These are phyloP conservation scores for Aspergillus conjunctus DNA, from an alignment of 495 filamentous ascomycete genomes.

Conservation along the genomic window DNA sequence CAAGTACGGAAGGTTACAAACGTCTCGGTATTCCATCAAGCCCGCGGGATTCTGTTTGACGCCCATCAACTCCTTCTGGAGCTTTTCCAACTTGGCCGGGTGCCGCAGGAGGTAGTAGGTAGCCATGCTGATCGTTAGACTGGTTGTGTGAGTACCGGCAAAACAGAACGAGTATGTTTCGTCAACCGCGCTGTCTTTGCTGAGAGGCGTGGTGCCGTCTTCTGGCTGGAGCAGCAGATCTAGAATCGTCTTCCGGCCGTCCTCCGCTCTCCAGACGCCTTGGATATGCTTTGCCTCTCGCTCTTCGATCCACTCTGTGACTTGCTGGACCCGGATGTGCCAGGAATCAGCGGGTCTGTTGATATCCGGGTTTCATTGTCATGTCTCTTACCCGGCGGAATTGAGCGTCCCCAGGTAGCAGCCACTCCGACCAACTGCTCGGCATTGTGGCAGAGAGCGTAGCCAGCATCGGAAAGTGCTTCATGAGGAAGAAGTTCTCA, in stretches of 20 bases:
- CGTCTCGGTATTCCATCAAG: neutral
- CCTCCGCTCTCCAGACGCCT: neutral
- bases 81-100: neutral
- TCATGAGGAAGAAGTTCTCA: slow-evolving; percentile 2
- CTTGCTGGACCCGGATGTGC: too few relatives aligned
- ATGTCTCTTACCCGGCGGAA: slow-evolving; percentile 2
- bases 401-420: neutral
- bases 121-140: neutral
- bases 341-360: too few relatives aligned
- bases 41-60: neutral
- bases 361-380: too few relatives aligned
- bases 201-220: neutral
- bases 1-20: neutral
- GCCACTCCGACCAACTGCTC: neutral
- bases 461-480: slow-evolving; percentile 1
- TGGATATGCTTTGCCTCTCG: neutral
- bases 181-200: neutral
- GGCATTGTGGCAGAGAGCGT: neutral
- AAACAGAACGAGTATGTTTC: neutral
- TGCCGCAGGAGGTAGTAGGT: neutral
- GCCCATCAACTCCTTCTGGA: neutral
- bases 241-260: neutral
- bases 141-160: neutral
- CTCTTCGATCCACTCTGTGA: slow-evolving; percentile 3
- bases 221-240: neutral